Evolutionary conservation across 176 grass and related monocot species (phyloP).

Genomic region (Oryza meyeriana): DNA sequence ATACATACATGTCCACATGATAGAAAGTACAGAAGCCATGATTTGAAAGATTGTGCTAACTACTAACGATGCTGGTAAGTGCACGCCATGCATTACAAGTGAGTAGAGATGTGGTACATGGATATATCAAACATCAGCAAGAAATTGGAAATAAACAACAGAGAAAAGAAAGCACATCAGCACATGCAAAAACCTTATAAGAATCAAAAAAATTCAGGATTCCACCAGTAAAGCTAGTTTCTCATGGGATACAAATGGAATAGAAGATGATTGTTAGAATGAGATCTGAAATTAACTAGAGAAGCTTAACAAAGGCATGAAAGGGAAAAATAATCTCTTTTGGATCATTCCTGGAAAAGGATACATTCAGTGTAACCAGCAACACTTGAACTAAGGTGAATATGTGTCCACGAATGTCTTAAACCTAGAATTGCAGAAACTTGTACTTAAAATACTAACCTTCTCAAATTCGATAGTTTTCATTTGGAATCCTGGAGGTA

Average conservation of each 20-base stretch:
- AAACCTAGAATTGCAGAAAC: not conserved
- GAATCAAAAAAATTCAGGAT: not conserved
- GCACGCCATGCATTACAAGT: not conserved
- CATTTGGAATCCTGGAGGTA: conserved; percentile 66
- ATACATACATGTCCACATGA: not conserved
- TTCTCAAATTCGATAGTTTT: conserved; percentile 75
- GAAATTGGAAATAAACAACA: conserved; percentile 1
- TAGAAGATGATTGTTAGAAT: not conserved
- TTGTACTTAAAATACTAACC: conserved; percentile 32
- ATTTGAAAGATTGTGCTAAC: conserved; percentile 1
- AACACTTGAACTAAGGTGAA: not conserved
- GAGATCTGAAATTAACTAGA: not conserved
- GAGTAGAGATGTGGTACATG: not conserved
- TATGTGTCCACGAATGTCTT: not conserved
- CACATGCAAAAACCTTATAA: not conserved
- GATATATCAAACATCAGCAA: conserved; percentile 13
- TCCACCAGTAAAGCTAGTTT: not conserved
- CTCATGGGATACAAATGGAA: not conserved
- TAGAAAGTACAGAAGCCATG: not conserved
- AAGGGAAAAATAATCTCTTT: not conserved
- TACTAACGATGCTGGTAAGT: not conserved
- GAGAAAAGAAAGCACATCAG: too few relatives aligned
- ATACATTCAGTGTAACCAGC: not conserved
- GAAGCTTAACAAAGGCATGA: not conserved
- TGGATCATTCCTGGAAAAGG: not conserved